These are phyloP conservation scores for Debaryomyces nepalensis DNA, from an alignment of 1,139 yeast genomes.

Conservation along the genomic window DNA sequence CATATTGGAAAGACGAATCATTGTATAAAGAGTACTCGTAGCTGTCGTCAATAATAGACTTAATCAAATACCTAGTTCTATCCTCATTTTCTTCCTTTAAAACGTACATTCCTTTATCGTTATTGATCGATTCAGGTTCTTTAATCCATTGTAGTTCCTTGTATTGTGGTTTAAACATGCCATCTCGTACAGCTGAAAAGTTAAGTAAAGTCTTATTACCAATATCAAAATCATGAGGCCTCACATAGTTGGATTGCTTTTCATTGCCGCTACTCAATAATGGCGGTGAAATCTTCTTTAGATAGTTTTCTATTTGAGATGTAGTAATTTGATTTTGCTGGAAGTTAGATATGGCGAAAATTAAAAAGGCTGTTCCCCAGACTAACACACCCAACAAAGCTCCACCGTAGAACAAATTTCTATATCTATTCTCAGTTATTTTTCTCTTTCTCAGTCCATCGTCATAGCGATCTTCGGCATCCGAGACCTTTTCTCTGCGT, in stretches of 20 bases:
- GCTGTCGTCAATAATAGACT: slow-evolving; percentile 53
- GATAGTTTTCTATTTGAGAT: slow-evolving; percentile 14
- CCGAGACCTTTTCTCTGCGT: slow-evolving; percentile 5
- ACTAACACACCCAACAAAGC: slow-evolving; percentile 34
- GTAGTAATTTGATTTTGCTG: slow-evolving; percentile 14
- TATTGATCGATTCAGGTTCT: slow-evolving; percentile 45
- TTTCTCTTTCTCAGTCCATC: slow-evolving; percentile 1
- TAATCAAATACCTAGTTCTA: slow-evolving; percentile 43
- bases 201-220: slow-evolving; percentile 36
- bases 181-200: slow-evolving; percentile 46
- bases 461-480: slow-evolving; percentile 7
- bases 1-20: slow-evolving; percentile 48
- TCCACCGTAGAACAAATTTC: slow-evolving; percentile 26
- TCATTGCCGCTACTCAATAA: slow-evolving; percentile 9
- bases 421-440: slow-evolving; percentile 9
- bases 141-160: slow-evolving; percentile 71
- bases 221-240: slow-evolving; percentile 2
- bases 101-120: slow-evolving; percentile 62
- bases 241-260: slow-evolving; percentile 4
- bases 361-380: slow-evolving; percentile 45
- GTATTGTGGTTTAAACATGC: slow-evolving; percentile 52
- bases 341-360: slow-evolving; percentile 32
- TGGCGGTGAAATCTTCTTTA: slow-evolving; percentile 17
- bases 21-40: slow-evolving; percentile 53
- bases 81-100: slow-evolving; percentile 34